phyloP scores from a whole-genome alignment of 192 early-diverging fungal genomes.

The Pilaira anomala region DNA sequence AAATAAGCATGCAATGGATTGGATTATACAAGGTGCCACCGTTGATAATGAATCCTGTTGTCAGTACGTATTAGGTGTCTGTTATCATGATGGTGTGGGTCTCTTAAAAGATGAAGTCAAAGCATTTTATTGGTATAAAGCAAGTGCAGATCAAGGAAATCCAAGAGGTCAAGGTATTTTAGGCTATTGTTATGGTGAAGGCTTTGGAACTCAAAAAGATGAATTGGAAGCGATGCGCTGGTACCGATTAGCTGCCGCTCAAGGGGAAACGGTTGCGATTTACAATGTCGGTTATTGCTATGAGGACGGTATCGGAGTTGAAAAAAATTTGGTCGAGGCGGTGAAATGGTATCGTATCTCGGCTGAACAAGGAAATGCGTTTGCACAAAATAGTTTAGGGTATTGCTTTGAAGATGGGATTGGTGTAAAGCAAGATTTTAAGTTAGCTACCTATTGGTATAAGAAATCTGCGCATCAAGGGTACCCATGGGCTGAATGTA shows the following conservation, averaged over 20 bases:
- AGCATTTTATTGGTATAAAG: slow-evolving; percentile 71
- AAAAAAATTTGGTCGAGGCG: slow-evolving; percentile 46
- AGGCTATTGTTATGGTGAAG: slow-evolving; percentile 79
- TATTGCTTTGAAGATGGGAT: slow-evolving; percentile 79
- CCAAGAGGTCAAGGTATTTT: slow-evolving; percentile 63
- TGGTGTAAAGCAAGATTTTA: slow-evolving; percentile 50
- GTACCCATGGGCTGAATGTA: slow-evolving; percentile 59
- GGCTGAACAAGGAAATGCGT: slow-evolving; percentile 66
- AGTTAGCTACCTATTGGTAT: slow-evolving; percentile 59
- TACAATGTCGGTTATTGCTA: slow-evolving; percentile 59
- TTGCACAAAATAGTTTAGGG: slow-evolving; percentile 77
- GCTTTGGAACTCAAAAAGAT: slow-evolving; percentile 63
- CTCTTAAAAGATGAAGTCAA: slow-evolving; percentile 55
- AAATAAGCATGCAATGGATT: too few species aligned
- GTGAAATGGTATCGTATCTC: slow-evolving; percentile 61
- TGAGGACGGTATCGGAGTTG: slow-evolving; percentile 57
- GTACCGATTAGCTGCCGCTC: slow-evolving; percentile 52
- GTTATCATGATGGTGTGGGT: slow-evolving; percentile 78
- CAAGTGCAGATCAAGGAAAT: slow-evolving; percentile 56
- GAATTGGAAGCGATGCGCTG: slow-evolving; percentile 60
- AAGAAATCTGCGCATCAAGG: slow-evolving; percentile 47
- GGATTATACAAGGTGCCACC: slow-evolving; percentile 62
- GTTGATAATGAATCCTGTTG: slow-evolving; percentile 45
- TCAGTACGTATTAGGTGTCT: slow-evolving; percentile 70
- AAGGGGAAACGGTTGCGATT: slow-evolving; percentile 52